Evolutionary conservation across 2,329 filamentous ascomycete species (phyloP).

Genomic region (Claviceps africana): DNA sequence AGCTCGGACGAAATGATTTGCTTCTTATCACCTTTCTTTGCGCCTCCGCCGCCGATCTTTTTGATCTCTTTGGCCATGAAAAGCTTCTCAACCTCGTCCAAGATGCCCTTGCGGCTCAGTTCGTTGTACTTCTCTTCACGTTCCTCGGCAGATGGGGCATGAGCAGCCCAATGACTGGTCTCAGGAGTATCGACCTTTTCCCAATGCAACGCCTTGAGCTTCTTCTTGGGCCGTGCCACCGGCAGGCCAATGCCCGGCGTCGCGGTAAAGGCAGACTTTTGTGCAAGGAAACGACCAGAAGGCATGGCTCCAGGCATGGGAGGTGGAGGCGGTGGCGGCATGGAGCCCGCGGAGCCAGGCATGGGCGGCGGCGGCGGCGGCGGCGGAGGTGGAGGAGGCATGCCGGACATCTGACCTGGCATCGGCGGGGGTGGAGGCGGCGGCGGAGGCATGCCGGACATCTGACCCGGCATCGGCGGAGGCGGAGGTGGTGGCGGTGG

Average conservation of each 20-base stretch:
- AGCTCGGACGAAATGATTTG: slow-evolving; percentile 87
- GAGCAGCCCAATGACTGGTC: slow-evolving; percentile 83
- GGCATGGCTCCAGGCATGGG: slow-evolving; percentile 51
- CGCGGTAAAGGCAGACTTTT: slow-evolving; percentile 40
- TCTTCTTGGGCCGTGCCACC: slow-evolving; percentile 89
- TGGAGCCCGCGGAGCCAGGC: slow-evolving; percentile 30
- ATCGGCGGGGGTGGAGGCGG: slow-evolving; percentile 33
- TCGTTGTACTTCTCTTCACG: slow-evolving; percentile 95
- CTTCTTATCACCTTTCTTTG: slow-evolving; percentile 90
- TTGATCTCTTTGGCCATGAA: slow-evolving; percentile 98
- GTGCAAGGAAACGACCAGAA: slow-evolving; percentile 63
- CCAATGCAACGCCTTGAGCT: slow-evolving; percentile 98
- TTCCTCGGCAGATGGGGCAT: slow-evolving; percentile 71
- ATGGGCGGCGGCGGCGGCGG: slow-evolving; percentile 33
- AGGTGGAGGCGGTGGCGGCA: slow-evolving; percentile 25
- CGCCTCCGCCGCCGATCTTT: slow-evolving; percentile 54
- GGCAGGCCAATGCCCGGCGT: slow-evolving; percentile 53
- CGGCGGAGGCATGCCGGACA: slow-evolving; percentile 17
- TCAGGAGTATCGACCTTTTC: slow-evolving; percentile 92
- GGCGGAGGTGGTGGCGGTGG: slow-evolving; percentile 38
- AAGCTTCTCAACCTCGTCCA: slow-evolving; percentile 93
- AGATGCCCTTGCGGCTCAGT: slow-evolving; percentile 81
- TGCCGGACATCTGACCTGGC: slow-evolving; percentile 23
- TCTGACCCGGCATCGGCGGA: slow-evolving; percentile 31
- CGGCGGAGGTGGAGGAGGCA: slow-evolving; percentile 27